phyloP scores from a whole-genome alignment of 106 monocot species.

The Ottelia alismoides region DNA sequence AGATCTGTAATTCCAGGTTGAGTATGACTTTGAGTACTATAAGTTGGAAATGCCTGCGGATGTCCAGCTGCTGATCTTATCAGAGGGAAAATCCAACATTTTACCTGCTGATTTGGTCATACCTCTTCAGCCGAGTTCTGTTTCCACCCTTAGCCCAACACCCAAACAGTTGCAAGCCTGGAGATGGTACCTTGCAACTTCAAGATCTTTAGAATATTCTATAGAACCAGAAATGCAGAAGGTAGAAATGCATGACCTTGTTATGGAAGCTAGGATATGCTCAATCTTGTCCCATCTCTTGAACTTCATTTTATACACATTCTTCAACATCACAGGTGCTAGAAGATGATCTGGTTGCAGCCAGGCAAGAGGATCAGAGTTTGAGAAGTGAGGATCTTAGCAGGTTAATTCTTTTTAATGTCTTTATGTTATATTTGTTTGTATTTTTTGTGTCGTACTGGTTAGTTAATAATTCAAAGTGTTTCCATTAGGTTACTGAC shows the following conservation, averaged over 20 bases:
- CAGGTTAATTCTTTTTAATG: slow-evolving; percentile 53
- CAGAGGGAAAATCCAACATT: slow-evolving; percentile 86
- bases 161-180: slow-evolving; percentile 53
- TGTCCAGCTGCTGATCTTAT: slow-evolving; percentile 61
- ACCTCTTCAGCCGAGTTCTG: slow-evolving; percentile 39
- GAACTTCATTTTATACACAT: neutral
- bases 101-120: slow-evolving; percentile 82
- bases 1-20: slow-evolving; percentile 78
- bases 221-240: slow-evolving; percentile 51
- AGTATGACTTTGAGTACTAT: slow-evolving; percentile 91
- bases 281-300: neutral
- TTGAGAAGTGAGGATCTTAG: slow-evolving; percentile 51
- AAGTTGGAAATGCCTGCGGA: slow-evolving; percentile 81
- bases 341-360: slow-evolving; percentile 72
- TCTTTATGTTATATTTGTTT: no score
- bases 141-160: slow-evolving; percentile 15
- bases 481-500: slow-evolving; percentile 68
- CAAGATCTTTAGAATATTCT: slow-evolving; percentile 44
- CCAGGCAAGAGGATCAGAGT: slow-evolving; percentile 56
- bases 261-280: neutral
- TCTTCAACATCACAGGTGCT: slow-evolving; percentile 21
- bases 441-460: no score
- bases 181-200: slow-evolving; percentile 87
- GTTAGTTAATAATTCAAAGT: no score
- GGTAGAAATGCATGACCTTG: slow-evolving; percentile 16